Conservation (phyloP, 2,329 filamentous ascomycete species). For the Aspergillus fumigatiaffinis region DNA sequence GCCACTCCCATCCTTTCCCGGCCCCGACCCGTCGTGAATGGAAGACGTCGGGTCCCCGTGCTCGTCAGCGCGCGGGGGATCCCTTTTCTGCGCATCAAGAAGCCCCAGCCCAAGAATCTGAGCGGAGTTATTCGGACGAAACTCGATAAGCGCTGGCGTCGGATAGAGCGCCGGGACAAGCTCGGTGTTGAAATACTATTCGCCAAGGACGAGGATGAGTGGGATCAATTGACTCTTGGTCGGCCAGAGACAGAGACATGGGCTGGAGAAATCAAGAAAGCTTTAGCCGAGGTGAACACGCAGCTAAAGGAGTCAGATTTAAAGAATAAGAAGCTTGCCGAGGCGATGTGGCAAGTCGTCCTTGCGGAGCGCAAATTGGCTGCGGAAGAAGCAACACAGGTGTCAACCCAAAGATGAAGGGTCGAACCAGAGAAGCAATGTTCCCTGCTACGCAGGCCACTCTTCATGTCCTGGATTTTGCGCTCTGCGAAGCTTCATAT, state of each 20-base stretch:
- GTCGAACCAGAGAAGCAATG: background rate
- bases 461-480: background rate
- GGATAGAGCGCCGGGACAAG: conserved; percentile 29
- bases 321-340: conserved; percentile 26
- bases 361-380: conserved; percentile 36
- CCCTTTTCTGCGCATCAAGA: conserved; percentile 43
- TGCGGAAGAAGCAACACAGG: conserved; percentile 22
- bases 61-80: conserved; percentile 41
- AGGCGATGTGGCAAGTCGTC: conserved; percentile 39
- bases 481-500: background rate
- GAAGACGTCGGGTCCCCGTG: conserved; percentile 38
- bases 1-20: conserved; percentile 32
- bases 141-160: conserved; percentile 31
- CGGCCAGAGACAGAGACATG: conserved; percentile 19
- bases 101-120: conserved; percentile 40
- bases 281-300: conserved; percentile 18
- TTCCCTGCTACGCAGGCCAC: background rate
- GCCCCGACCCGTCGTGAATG: conserved; percentile 29
- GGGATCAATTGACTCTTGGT: conserved; percentile 34
- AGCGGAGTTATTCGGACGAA: conserved; percentile 36
- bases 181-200: conserved; percentile 28
- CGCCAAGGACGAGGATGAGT: conserved; percentile 39
- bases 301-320: conserved; percentile 25
- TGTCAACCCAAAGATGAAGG: conserved; percentile 3
- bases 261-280: conserved; percentile 16